phyloP scores from a whole-genome alignment of 2,329 filamentous ascomycete genomes.

The Colletotrichum sp. region DNA sequence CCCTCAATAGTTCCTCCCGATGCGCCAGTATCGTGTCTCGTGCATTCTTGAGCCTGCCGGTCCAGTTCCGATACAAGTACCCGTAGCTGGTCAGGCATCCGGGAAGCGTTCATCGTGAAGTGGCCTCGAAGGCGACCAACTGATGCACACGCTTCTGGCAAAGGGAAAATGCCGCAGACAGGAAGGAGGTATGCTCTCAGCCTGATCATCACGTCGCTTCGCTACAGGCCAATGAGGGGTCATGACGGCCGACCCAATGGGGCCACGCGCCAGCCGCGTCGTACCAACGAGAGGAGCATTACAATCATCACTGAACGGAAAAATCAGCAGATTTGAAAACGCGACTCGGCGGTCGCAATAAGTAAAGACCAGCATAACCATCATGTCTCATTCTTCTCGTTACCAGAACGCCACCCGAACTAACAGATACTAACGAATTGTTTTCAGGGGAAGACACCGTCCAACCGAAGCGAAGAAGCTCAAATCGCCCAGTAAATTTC shows the following conservation, averaged over 20 bases:
- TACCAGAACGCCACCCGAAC: background rate
- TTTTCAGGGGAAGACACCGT: background rate
- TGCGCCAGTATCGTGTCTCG: background rate
- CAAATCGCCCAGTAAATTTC: constrained; percentile 64
- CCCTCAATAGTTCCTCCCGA: background rate
- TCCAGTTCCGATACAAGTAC: background rate
- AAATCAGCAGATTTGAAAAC: background rate
- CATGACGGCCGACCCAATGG: too few relatives aligned
- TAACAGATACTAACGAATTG: background rate
- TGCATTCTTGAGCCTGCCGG: background rate
- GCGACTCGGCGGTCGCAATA: background rate
- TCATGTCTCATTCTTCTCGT: background rate
- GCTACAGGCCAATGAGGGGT: too few relatives aligned
- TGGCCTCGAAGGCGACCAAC: too few relatives aligned
- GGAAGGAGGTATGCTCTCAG: too few relatives aligned
- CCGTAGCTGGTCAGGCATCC: background rate
- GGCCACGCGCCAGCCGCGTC: too few relatives aligned
- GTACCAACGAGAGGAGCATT: too few relatives aligned
- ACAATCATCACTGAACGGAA: background rate
- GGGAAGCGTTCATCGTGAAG: background rate
- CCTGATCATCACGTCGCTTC: too few relatives aligned
- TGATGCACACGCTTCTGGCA: too few relatives aligned
- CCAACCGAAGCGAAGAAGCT: background rate
- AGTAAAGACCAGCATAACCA: background rate
- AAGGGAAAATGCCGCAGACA: too few relatives aligned